phyloP scores from a whole-genome alignment of 2,329 filamentous ascomycete genomes.

The Trichoderma sp. region DNA sequence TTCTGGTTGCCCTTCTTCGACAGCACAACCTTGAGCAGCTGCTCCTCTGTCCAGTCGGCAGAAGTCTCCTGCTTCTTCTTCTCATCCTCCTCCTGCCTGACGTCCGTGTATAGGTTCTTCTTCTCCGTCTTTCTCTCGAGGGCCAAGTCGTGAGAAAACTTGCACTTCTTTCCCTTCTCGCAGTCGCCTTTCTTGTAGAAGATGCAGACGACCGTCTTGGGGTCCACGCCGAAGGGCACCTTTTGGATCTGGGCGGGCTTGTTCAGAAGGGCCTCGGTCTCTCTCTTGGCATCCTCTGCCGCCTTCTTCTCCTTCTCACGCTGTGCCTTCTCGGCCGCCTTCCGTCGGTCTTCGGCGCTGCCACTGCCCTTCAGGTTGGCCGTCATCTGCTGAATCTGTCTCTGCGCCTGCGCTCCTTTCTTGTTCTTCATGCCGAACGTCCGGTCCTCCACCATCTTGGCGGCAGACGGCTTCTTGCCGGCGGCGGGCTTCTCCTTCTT shows the following conservation, averaged over 20 bases:
- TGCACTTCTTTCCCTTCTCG: constrained; percentile 97
- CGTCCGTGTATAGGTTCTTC: constrained; percentile 87
- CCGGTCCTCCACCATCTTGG: constrained; percentile 82
- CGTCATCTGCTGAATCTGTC: constrained; percentile 81
- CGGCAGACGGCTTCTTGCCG: constrained; percentile 58
- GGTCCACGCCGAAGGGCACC: constrained; percentile 95
- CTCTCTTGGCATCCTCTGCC: constrained; percentile 78
- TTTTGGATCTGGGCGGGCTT: constrained; percentile 96
- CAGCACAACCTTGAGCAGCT: constrained; percentile 83
- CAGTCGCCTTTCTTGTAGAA: constrained; percentile 98
- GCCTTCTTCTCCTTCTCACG: constrained; percentile 89
- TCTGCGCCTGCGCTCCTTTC: constrained; percentile 89
- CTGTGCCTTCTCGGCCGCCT: constrained; percentile 64
- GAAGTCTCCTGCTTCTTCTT: constrained; percentile 91
- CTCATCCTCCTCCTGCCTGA: constrained; percentile 67
- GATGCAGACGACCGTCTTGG: constrained; percentile 94
- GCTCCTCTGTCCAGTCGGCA: constrained; percentile 97
- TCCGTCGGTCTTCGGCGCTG: constrained; percentile 85
- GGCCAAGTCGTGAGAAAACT: constrained; percentile 90
- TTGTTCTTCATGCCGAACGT: constrained; percentile 99
- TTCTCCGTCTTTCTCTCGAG: constrained; percentile 92
- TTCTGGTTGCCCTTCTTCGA: constrained; percentile 97
- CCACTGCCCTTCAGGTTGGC: constrained; percentile 73
- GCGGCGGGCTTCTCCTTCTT: constrained; percentile 60
- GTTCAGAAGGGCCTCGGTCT: constrained; percentile 80